Percentiles rank a stretch among this genome's conserved stretches.
phyloP scores from a whole-genome alignment of 345 rosid species.

The Pelargonium nanum region DNA sequence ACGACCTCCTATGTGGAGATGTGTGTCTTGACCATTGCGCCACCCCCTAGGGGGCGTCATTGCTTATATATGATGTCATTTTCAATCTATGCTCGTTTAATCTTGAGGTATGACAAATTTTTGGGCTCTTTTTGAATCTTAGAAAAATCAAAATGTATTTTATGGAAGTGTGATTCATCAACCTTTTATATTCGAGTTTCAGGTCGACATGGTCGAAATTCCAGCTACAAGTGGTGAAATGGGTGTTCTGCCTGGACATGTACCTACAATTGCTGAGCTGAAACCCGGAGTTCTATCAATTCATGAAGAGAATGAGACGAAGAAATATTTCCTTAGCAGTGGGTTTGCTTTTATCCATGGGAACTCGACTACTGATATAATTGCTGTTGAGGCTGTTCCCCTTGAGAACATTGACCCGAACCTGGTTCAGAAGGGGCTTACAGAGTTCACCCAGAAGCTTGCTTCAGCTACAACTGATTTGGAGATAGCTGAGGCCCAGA shows the following conservation, averaged over 20 bases:
- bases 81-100: no score
- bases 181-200: slow-evolving; percentile 4
- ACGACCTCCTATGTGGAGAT: no score
- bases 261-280: slow-evolving; percentile 73
- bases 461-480: slow-evolving; percentile 63
- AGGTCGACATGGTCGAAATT: slow-evolving; percentile 92
- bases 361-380: slow-evolving; percentile 64
- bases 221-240: slow-evolving; percentile 90
- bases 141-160: no score
- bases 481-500: slow-evolving; percentile 91
- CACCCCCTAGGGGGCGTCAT: no score
- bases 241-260: slow-evolving; percentile 88
- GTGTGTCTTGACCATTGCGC: no score
- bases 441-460: slow-evolving; percentile 65
- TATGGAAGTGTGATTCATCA: not conserved
- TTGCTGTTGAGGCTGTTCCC: slow-evolving; percentile 72
- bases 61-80: no score
- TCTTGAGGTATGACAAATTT: no score
- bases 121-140: no score
- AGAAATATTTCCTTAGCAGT: slow-evolving; percentile 75
- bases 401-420: slow-evolving; percentile 51
- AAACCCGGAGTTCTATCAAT: slow-evolving; percentile 83
- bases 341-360: slow-evolving; percentile 79
- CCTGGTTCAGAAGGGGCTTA: slow-evolving; percentile 74
- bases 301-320: slow-evolving; percentile 61